phyloP scores from a whole-genome alignment of 2,329 filamentous ascomycete species.

The Trichoderma sp. region DNA sequence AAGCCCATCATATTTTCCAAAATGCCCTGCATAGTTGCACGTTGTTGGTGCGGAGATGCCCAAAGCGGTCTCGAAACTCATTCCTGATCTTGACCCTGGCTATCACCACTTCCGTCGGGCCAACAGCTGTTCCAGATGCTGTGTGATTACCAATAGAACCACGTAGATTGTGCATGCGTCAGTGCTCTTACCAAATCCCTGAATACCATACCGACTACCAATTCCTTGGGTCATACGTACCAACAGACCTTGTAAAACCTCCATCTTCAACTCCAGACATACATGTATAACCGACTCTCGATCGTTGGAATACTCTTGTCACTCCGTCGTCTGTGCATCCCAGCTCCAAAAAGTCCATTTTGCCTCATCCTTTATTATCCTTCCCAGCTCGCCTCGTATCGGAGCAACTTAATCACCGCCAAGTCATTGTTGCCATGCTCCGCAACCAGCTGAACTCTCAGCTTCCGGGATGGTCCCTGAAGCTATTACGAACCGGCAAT shows the following conservation, averaged over 20 bases:
- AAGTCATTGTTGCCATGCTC: not conserved
- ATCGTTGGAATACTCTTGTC: not conserved
- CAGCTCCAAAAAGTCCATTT: not conserved
- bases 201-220: not conserved
- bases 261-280: not conserved
- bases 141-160: not conserved
- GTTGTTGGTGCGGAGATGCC: not conserved
- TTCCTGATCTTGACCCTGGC: not conserved
- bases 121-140: not conserved
- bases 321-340: not conserved
- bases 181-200: not conserved
- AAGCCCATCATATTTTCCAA: not conserved
- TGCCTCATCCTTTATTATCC: not conserved
- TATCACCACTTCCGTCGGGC: not conserved
- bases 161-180: not conserved
- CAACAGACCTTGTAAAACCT: not conserved
- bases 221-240: not conserved
- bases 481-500: too few species aligned
- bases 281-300: not conserved
- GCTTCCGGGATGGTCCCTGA: not conserved
- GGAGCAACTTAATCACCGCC: not conserved
- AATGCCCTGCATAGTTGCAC: not conserved
- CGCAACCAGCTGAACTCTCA: not conserved
- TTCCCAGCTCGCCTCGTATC: not conserved
- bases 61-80: not conserved